Base-by-base conservation (phyloP, 495 filamentous ascomycete species). In the Talaromyces wortmannii region DNA sequence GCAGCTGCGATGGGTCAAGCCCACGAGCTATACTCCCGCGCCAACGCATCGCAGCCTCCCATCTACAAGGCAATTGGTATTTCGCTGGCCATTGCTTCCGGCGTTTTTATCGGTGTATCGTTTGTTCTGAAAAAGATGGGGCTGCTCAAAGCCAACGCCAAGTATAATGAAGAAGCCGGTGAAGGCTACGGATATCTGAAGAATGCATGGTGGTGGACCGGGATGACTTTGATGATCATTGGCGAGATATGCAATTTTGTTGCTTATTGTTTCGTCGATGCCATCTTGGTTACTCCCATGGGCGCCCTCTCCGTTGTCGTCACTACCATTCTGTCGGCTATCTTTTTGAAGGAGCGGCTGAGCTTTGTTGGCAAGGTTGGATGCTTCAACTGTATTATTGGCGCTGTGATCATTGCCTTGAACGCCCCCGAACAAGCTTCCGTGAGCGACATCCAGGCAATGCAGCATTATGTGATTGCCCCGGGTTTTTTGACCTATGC, bases 161-260 rank as follows among this genome's bases (percentile, higher is more conserved):
- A 97, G 72, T 97, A 97, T 70, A 88, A 95, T 63, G 92, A 97
- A 67, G 90, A 92, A 59, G 91, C 92, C 2, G 94, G 94, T 49
- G 92, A 97, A 67, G 94, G 94, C 32, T 98, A 98, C 67, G 95
- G 94, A 56, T 98, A 98, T 67, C 82, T 98, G 61, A 96, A 95
- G 79, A 98, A 98, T 66, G 72, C 78, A 16, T 97, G 80, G 74
- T 98, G 94, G 94, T 98, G 94, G 94, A 67, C 72, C 18, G 94
- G 94, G 59, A 98, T 98, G 95, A 91, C 81, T 16, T 75, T 98
- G 64, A 98, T 98, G 94, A 95, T 97, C 59, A 63, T 97, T 44
- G 94, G 94, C 49, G 94, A 98, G 71, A 83, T 94, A 33, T 96
- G 92, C 82, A 98, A 98, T 70, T 97, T 98, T 63, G 91, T 89